A percentile compares a stretch with the other conserved stretches of the same genome.
Conservation (phyloP, 2,329 filamentous ascomycete genomes). For the Fusarium virguliforme region DNA sequence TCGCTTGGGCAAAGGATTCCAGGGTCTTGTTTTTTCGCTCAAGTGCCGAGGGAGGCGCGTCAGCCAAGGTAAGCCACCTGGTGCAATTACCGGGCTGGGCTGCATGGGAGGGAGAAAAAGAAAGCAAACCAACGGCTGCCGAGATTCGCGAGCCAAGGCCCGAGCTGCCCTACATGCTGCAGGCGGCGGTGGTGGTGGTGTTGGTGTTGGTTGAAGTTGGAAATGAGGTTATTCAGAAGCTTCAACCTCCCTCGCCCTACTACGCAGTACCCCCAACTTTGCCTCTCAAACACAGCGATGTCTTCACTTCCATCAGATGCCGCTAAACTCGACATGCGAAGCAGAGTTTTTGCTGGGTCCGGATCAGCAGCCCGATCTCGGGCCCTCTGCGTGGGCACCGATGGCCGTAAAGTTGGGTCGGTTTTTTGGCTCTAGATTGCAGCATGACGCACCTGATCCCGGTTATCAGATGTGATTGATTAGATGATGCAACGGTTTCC, state of each 20-base stretch:
- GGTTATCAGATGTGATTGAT: conserved; percentile 50
- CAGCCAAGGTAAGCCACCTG: conserved; percentile 16
- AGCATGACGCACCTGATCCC: conserved; percentile 20
- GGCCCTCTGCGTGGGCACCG: conserved; percentile 14
- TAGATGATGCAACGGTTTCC: conserved; percentile 43
- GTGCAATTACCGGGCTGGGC: conserved; percentile 26
- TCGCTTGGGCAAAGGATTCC: background rate
- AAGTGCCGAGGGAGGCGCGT: conserved; percentile 13
- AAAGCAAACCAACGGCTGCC: background rate
- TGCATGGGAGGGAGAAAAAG: conserved; percentile 5
- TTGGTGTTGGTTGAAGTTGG: background rate
- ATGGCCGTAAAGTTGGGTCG: conserved; percentile 20
- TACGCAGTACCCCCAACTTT: too few species aligned
- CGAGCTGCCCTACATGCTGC: background rate
- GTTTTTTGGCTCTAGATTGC: background rate
- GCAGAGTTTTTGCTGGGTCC: conserved; percentile 25
- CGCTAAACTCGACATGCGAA: conserved; percentile 7
- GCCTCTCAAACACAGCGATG: background rate
- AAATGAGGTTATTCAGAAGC: conserved; percentile 1
- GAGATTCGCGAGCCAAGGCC: conserved; percentile 7
- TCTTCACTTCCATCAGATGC: background rate
- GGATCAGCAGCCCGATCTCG: conserved; percentile 34
- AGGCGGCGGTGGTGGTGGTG: background rate
- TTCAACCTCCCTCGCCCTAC: background rate
- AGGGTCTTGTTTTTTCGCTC: background rate